phyloP scores from a whole-genome alignment of 2,329 filamentous ascomycete genomes.

The Fusarium haematococcum region DNA sequence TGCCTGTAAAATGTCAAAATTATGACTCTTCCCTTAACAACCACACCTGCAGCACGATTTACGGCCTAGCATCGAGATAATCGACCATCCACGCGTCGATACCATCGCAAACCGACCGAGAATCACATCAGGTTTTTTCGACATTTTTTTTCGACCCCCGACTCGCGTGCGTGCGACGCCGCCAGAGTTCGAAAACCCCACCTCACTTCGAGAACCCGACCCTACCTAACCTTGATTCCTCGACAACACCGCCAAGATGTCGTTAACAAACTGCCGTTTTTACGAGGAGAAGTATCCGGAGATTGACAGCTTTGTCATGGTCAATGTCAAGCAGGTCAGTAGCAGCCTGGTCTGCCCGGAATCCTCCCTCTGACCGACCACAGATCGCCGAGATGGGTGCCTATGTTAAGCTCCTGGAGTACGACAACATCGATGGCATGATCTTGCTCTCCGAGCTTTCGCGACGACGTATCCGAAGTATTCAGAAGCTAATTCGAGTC shows the following conservation, averaged over 20 bases:
- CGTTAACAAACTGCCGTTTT: constrained; percentile 95
- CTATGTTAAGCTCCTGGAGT: constrained; percentile 99
- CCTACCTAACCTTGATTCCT: constrained; percentile 30
- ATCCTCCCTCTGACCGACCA: constrained; percentile 33
- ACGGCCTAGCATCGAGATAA: constrained; percentile 37
- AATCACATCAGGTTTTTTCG: constrained; percentile 16
- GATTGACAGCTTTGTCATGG: constrained; percentile 99
- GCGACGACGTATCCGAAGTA: constrained; percentile 96
- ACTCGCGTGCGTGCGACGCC: constrained; percentile 40
- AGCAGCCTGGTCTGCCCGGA: constrained; percentile 19
- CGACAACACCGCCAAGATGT: constrained; percentile 76
- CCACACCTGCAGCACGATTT: constrained; percentile 40
- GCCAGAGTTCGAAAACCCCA: constrained; percentile 48
- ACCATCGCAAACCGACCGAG: constrained; percentile 4
- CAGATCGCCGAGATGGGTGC: constrained; percentile 99
- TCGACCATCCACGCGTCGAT: constrained; percentile 18
- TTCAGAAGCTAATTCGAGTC: constrained; percentile 98
- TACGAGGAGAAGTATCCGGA: constrained; percentile 96
- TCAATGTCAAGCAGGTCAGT: constrained; percentile 96
- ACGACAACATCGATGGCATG: constrained; percentile 99
- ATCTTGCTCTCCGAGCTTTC: constrained; percentile 98
- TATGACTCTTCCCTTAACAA: constrained; percentile 52
- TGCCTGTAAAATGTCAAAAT: constrained; percentile 58
- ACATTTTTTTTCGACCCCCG: constrained; percentile 14
- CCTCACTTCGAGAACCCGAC: constrained; percentile 42